Base-by-base conservation (phyloP, 495 filamentous ascomycete genomes). In the Trichoderma asperelloides region DNA sequence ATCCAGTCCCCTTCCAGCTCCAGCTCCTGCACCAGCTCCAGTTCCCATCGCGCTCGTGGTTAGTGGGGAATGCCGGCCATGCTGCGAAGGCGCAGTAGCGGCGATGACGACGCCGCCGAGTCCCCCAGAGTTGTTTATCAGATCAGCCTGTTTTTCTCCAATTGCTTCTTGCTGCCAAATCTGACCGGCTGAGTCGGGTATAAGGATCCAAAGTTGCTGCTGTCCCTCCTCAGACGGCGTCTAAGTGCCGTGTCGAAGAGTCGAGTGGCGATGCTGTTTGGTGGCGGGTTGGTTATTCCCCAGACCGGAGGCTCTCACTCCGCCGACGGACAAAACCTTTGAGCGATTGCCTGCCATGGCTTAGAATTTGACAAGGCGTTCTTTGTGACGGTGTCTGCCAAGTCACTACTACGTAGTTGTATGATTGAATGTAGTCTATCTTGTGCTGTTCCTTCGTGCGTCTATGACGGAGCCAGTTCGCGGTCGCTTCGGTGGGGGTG, bases 271-370 rank as follows among this genome's bases (percentile, higher is more conserved):
- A 60, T 60, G 55, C 55, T 8, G 16, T 12, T 51, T 30, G 55
- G 55, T 60, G 55, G 55, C 55, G 55, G 16, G 55, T 33, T 18
- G 55, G 25, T 30, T 60, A 25, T 4, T 11, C 23, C 12, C 28
- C 55, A 60, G 27, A 15, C 25, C 16, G 47, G 23, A 23, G 55
- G 11, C n/a, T 60, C 28, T 12, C 27, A 60, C 8, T 13, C 43
- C n/a, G 25, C 55, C 55, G 55, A 60, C 55, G 55, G 47, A 30
- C 55, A 60, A 60, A 60, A 60, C 55, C 18, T 51, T 21, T 21
- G 47, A 51, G 47, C 47, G 47, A 51, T 51, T 51, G 33, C 33
- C 33, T 51, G 33, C 33, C 33, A 37, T 8, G 33, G 5, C 33
- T 37, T 8, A 37, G 9, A 8, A 37, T 37, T 8, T 3, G 5